Evolutionary conservation across 352 stramenopile genomes (phyloP).

Genomic region (Phytophthora quininea): DNA sequence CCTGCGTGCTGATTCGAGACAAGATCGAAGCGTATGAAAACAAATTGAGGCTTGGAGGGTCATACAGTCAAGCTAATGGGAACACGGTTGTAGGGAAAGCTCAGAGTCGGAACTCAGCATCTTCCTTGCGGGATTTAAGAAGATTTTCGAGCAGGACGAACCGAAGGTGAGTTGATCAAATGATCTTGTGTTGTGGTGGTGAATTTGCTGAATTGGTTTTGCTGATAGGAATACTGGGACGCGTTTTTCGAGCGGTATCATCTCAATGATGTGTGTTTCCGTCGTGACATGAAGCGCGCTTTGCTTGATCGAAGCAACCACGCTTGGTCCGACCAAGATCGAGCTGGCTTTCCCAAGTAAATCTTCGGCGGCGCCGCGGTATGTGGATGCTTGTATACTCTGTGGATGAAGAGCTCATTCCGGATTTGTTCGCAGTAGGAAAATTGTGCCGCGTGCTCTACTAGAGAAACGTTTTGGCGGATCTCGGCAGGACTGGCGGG

Average conservation of each 20-base stretch:
- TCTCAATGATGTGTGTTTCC: conserved; percentile 53
- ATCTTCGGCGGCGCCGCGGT: conserved; percentile 8
- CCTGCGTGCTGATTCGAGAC: conserved; percentile 48
- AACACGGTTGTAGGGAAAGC: conserved; percentile 16
- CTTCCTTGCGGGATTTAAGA: conserved; percentile 56
- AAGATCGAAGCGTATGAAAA: conserved; percentile 52
- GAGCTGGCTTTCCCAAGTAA: conserved; percentile 46
- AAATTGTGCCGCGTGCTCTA: conserved; percentile 31
- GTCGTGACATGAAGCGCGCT: conserved; percentile 78
- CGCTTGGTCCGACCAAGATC: conserved; percentile 62
- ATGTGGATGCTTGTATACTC: neutral
- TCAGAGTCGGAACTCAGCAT: conserved; percentile 34
- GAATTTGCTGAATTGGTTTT: neutral
- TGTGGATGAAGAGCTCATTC: neutral
- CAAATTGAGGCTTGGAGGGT: neutral
- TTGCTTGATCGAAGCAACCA: conserved; percentile 49
- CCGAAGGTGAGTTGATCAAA: conserved; percentile 48
- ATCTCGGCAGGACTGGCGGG: conserved; percentile 36
- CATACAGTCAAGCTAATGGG: neutral
- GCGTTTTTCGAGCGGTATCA: conserved; percentile 47
- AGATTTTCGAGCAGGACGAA: conserved; percentile 63
- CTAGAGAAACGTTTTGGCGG: conserved; percentile 40
- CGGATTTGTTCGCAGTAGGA: conserved; percentile 11
- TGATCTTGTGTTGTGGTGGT: neutral
- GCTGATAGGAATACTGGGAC: conserved; percentile 56